Evolutionary conservation across 2,329 filamentous ascomycete species (phyloP).

Genomic region (Aspergillus pseudoviridinutans): DNA sequence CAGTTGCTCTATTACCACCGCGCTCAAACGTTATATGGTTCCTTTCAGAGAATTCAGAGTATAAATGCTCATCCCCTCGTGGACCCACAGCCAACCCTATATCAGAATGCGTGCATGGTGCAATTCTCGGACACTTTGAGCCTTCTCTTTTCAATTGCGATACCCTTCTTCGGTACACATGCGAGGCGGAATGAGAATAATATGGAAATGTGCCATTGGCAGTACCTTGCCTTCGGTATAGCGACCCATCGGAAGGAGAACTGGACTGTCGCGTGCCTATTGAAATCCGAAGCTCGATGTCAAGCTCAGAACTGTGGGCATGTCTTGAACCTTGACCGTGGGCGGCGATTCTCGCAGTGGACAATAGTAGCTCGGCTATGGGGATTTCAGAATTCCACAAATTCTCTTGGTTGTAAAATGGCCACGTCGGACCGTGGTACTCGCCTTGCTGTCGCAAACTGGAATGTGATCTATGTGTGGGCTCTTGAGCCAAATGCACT

Average conservation of each 20-base stretch:
- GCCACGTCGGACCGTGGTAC: constrained; percentile 33
- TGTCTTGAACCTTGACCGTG: constrained; percentile 36
- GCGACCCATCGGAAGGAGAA: constrained; percentile 31
- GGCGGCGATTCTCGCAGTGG: constrained; percentile 36
- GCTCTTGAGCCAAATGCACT: constrained; percentile 35
- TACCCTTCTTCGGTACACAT: constrained; percentile 40
- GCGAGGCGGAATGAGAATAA: constrained; percentile 10
- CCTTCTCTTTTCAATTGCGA: constrained; percentile 34
- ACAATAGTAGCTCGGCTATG: constrained; percentile 33
- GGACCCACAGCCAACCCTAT: constrained; percentile 13
- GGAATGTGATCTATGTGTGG: constrained; percentile 42
- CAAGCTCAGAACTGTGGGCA: constrained; percentile 29
- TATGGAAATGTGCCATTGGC: constrained; percentile 31
- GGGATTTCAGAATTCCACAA: constrained; percentile 31
- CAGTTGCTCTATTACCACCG: constrained; percentile 36
- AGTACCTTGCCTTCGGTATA: constrained; percentile 39
- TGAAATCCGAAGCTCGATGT: constrained; percentile 32
- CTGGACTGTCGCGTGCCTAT: constrained; percentile 35
- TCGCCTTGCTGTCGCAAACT: constrained; percentile 40
- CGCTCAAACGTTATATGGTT: constrained; percentile 31
- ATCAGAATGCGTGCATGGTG: constrained; percentile 22
- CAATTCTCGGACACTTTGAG: constrained; percentile 20
- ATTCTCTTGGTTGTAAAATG: constrained; percentile 36
- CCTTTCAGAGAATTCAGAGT: constrained; percentile 32
- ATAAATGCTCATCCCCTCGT: constrained; percentile 12